Base-by-base conservation (phyloP, 2,329 filamentous ascomycete genomes). In the Epichloe aotearoae region DNA sequence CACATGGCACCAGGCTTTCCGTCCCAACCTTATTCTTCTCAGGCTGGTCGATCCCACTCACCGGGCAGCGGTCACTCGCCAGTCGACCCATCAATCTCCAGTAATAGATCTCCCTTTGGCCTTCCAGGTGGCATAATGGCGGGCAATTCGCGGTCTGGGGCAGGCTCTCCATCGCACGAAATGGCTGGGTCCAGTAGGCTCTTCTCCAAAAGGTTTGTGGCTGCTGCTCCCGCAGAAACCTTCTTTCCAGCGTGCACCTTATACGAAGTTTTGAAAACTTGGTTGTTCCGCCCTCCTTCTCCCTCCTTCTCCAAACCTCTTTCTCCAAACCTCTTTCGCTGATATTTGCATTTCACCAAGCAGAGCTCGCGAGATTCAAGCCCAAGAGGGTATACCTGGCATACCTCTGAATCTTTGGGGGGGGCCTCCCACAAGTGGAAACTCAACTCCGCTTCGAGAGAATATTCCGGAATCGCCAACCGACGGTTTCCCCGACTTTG, bases 381-480 rank as follows among this genome's bases (percentile, higher is more conserved):
- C 90, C 50, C 90, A 96, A 71, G 91, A 97, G 77, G 90, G 90
- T 48, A 76, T 95, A 47, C 72, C 74, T 64, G 83, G 75, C 63
- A 76, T 79, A 61, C 76, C 75, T 67, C 69, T 84, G 49, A 81
- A 83, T 63, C 84, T 85, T 42, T 97, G 93, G 93, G 89, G 89
- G 75, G 93, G 93, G 89, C 91, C 93, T 57, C 91, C 93, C 46
- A 95, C 91, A 51, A 96, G 91, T 66, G 93, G 91, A 57, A 91
- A 95, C 68, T 96, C 91, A 19, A 96, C 91, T 41, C 93, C 93
- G 59, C 79, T 98, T 48, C 88, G 93, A 62, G 93, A 97, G 72
- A 96, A 91, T 57, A 97, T 98, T 54, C 90, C 91, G 56, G 93
- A 98, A 70, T 96, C 91, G 37, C 93, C 93, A 34, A 93, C 86